Evolutionary conservation across 1,284 basidiomycete genomes (phyloP).

Genomic region (Rhodofomes roseus): DNA sequence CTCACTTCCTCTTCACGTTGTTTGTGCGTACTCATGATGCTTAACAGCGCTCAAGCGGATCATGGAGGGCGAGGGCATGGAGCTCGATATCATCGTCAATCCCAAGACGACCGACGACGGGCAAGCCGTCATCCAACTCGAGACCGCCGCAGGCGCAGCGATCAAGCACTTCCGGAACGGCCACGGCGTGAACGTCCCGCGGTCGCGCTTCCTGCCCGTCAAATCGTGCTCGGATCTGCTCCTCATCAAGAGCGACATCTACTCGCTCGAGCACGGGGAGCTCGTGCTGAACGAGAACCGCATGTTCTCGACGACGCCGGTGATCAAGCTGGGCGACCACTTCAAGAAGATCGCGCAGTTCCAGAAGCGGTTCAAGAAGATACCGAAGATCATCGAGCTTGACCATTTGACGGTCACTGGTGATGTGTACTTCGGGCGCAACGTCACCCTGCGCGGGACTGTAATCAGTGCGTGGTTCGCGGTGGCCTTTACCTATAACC

Average conservation of each 20-base stretch:
- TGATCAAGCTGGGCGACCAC: conserved; percentile 94
- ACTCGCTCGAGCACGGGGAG: conserved; percentile 91
- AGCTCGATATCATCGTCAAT: conserved; percentile 93
- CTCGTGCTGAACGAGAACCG: conserved; percentile 86
- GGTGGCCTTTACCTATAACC: neutral
- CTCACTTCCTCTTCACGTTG: conserved; percentile 34
- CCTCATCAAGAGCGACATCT: conserved; percentile 95
- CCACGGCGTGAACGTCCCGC: conserved; percentile 96
- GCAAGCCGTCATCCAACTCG: conserved; percentile 73
- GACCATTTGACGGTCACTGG: conserved; percentile 97
- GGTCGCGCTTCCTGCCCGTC: conserved; percentile 94
- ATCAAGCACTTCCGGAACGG: conserved; percentile 96
- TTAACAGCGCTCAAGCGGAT: conserved; percentile 75
- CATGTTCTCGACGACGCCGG: conserved; percentile 92
- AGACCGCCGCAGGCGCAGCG: conserved; percentile 95
- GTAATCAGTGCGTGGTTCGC: conserved; percentile 58
- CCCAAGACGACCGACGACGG: conserved; percentile 89
- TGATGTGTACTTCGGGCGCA: conserved; percentile 93
- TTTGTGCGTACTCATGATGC: neutral
- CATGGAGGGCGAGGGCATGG: conserved; percentile 90
- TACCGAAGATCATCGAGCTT: conserved; percentile 89
- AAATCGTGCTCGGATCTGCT: conserved; percentile 89
- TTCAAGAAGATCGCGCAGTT: conserved; percentile 93
- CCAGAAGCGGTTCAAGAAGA: conserved; percentile 97
- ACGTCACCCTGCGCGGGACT: conserved; percentile 84